Evolutionary conservation across 2,329 filamentous ascomycete genomes (phyloP).

Genomic region (Byssothecium circinans): DNA sequence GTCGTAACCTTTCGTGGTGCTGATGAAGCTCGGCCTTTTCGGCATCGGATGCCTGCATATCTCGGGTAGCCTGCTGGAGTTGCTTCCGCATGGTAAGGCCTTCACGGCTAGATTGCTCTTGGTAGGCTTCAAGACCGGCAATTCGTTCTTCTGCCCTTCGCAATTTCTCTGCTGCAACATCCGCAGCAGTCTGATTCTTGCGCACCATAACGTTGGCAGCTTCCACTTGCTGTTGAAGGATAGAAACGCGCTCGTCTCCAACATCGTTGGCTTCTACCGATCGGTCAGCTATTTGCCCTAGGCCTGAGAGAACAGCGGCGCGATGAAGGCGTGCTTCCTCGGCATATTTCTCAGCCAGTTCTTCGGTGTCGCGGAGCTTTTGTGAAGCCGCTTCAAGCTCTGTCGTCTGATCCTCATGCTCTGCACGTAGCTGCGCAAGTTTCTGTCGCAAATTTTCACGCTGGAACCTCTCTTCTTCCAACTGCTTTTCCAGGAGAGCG

Average conservation of each 20-base stretch:
- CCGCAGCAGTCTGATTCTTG: slow-evolving; percentile 86
- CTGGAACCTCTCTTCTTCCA: slow-evolving; percentile 78
- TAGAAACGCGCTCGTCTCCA: slow-evolving; percentile 64
- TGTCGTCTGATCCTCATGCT: slow-evolving; percentile 77
- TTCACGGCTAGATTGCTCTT: slow-evolving; percentile 94
- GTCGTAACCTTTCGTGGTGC: slow-evolving; percentile 79
- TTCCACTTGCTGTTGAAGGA: slow-evolving; percentile 78
- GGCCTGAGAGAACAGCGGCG: slow-evolving; percentile 76
- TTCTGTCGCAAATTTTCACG: slow-evolving; percentile 77
- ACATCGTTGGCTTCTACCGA: slow-evolving; percentile 55
- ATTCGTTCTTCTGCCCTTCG: slow-evolving; percentile 94
- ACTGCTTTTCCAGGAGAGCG: slow-evolving; percentile 72
- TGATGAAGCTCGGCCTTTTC: slow-evolving; percentile 81
- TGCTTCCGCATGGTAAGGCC: slow-evolving; percentile 87
- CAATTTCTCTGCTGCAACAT: slow-evolving; percentile 82
- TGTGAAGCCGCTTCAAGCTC: slow-evolving; percentile 76
- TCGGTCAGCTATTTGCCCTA: slow-evolving; percentile 70
- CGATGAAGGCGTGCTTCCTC: slow-evolving; percentile 85
- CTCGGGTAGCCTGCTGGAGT: slow-evolving; percentile 79
- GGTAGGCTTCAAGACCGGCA: slow-evolving; percentile 92
- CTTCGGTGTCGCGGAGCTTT: slow-evolving; percentile 80
- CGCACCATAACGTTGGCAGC: slow-evolving; percentile 78
- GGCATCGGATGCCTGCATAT: slow-evolving; percentile 78
- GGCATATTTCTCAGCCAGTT: slow-evolving; percentile 83
- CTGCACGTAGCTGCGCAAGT: slow-evolving; percentile 72